phyloP scores from a whole-genome alignment of 1,284 basidiomycete species.

The Microbotryum intermedium region DNA sequence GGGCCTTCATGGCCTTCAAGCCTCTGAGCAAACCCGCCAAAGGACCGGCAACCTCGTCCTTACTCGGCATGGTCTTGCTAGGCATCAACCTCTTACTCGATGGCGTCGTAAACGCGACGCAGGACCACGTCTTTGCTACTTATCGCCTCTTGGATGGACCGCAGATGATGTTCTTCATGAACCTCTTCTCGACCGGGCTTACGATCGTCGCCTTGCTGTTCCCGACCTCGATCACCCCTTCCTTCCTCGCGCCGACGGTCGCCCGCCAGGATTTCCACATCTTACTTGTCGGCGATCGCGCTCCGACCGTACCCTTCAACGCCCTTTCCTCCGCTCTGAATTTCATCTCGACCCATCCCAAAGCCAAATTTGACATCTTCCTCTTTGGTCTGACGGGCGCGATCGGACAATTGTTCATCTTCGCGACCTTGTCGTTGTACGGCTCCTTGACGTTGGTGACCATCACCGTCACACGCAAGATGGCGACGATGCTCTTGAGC shows the following conservation, averaged over 20 bases:
- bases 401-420: slow-evolving; percentile 93
- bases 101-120: slow-evolving; percentile 92
- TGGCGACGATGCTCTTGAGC: slow-evolving; percentile 96
- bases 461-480: slow-evolving; percentile 91
- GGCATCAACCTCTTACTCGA: slow-evolving; percentile 82
- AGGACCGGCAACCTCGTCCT: slow-evolving; percentile 38
- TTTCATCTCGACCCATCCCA: slow-evolving; percentile 73
- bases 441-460: slow-evolving; percentile 91
- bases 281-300: slow-evolving; percentile 39
- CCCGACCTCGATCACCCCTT: slow-evolving; percentile 33
- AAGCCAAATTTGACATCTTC: slow-evolving; percentile 63
- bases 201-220: slow-evolving; percentile 29
- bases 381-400: slow-evolving; percentile 88
- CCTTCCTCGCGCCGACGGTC: slow-evolving; percentile 44
- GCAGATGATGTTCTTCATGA: slow-evolving; percentile 99
- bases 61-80: slow-evolving; percentile 61
- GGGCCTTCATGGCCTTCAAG: slow-evolving; percentile 80
- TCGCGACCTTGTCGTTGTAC: slow-evolving; percentile 93
- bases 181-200: slow-evolving; percentile 66
- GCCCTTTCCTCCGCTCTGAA: slow-evolving; percentile 61
- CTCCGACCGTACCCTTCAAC: slow-evolving; percentile 38
- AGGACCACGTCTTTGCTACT: slow-evolving; percentile 86
- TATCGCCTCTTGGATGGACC: slow-evolving; percentile 70
- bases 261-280: slow-evolving; percentile 53
- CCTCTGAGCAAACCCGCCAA: slow-evolving; percentile 29